Evolutionary conservation across 305 asterid species (phyloP).

Genomic region (Fraxinus paxiana): DNA sequence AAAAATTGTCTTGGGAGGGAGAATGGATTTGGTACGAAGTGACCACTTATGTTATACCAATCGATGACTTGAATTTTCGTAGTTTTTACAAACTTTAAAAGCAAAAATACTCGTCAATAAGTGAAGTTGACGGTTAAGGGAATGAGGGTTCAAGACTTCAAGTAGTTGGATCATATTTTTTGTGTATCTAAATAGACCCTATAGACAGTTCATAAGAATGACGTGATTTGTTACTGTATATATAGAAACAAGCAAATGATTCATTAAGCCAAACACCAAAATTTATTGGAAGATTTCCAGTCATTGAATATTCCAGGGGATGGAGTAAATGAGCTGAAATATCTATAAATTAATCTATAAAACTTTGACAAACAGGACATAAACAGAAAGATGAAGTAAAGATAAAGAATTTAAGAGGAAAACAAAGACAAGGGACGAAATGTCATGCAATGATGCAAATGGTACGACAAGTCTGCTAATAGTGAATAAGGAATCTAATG

Average conservation of each 20-base stretch:
- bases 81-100: not conserved
- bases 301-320: not conserved
- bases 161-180: not conserved
- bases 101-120: not conserved
- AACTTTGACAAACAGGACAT: not conserved
- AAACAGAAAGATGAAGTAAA: not conserved
- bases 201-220: not conserved
- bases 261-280: not conserved
- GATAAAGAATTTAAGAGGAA: not conserved
- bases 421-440: not conserved
- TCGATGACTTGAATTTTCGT: not conserved
- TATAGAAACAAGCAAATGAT: not conserved
- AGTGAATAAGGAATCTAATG: not conserved
- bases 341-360: not conserved
- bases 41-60: not conserved
- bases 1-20: not conserved
- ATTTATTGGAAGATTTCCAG: not conserved
- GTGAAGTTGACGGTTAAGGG: not conserved
- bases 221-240: not conserved
- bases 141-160: not conserved
- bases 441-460: not conserved
- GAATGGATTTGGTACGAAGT: not conserved
- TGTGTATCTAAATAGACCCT: not conserved
- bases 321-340: not conserved
- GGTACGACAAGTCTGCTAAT: not conserved